Percentiles rank a stretch among this genome's conserved stretches.
phyloP scores from a whole-genome alignment of 2,329 filamentous ascomycete species.

The Colletotrichum musae region DNA sequence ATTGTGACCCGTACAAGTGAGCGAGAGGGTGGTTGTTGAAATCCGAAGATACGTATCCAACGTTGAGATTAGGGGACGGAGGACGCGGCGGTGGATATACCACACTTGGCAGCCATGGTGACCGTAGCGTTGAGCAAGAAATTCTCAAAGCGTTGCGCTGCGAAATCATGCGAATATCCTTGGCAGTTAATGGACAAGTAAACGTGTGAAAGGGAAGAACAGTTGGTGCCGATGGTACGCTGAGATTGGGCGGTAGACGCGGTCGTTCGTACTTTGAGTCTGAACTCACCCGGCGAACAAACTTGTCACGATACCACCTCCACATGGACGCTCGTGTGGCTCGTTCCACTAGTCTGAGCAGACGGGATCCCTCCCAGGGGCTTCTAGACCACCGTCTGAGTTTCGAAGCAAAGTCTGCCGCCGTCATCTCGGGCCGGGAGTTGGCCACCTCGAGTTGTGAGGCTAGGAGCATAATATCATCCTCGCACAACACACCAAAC shows the following conservation, averaged over 20 bases:
- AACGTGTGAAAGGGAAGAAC: constrained; percentile 98
- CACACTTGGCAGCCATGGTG: constrained; percentile 85
- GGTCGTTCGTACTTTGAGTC: constrained; percentile 78
- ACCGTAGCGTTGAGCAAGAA: constrained; percentile 87
- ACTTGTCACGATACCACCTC: constrained; percentile 89
- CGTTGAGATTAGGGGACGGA: constrained; percentile 85
- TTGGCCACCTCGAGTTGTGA: constrained; percentile 61
- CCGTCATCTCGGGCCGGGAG: constrained; percentile 50
- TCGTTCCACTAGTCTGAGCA: constrained; percentile 88
- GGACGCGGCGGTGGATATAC: constrained; percentile 90
- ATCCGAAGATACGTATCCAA: constrained; percentile 97
- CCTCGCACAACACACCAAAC: constrained; percentile 74
- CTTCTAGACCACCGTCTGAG: constrained; percentile 76
- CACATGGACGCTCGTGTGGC: constrained; percentile 83
- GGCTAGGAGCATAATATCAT: constrained; percentile 65
- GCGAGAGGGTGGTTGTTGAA: constrained; percentile 99
- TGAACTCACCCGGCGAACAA: constrained; percentile 73
- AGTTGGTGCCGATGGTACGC: constrained; percentile 89
- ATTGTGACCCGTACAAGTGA: constrained; percentile 73
- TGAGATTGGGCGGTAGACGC: constrained; percentile 78
- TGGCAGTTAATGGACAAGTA: constrained; percentile 91
- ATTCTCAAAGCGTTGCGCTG: constrained; percentile 95
- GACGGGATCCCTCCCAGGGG: constrained; percentile 89
- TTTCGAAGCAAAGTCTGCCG: constrained; percentile 56
- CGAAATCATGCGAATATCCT: constrained; percentile 93